Base-by-base conservation (phyloP, 805 yeast species). In the Metschnikowia noctiluminum region DNA sequence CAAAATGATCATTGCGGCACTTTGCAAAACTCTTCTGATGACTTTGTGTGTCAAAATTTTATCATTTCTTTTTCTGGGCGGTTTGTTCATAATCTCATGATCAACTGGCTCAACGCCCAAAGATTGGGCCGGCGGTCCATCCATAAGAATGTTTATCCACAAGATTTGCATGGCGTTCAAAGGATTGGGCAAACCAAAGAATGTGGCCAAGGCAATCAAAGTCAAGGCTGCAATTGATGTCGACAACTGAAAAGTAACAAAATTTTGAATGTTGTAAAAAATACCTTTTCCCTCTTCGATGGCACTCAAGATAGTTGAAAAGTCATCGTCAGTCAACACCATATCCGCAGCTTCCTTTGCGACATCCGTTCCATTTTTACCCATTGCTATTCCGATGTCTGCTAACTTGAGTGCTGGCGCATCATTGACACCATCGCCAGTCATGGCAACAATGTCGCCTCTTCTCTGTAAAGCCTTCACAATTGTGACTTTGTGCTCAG, bases 391-490 rank as follows among this genome's bases (percentile, higher is more conserved):
- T 61, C 98, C 98, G 58, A 91, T 91, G 69, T 91, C 97, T 2
- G 98, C 97, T 58, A 91, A 76, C 64, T 92, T 91, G 59, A 92
- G 77, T 6, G 98, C 97, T n/a, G 98, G 98, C 0, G 98, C 98
- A 74, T 91, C 98, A 66, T 91, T 91, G 12, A 92, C 97, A 70
- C 98, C 98, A 69, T 91, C 98, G 58, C 99, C 99, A n/a, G 98
- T 91, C 97, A 92, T 91, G 26, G 97, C 99, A 45, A 92, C 98
- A 53, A 92, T 84, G 65, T 92, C 96, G 44, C 97, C 97, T 63
- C 96, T 80, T 64, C 81, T 79, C 65, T 91, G 96, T 54, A 91
- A 75, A 0, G 97, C 97, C 61, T 87, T 82, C 32, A 91, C 96
- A 66, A 91, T 91, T 51, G 87, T 78, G 53, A 91, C 85, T 64